A percentile compares a stretch with the other conserved stretches of the same genome.
phyloP scores from a whole-genome alignment of 352 stramenopile species.

The Nothophytophthora sp. region DNA sequence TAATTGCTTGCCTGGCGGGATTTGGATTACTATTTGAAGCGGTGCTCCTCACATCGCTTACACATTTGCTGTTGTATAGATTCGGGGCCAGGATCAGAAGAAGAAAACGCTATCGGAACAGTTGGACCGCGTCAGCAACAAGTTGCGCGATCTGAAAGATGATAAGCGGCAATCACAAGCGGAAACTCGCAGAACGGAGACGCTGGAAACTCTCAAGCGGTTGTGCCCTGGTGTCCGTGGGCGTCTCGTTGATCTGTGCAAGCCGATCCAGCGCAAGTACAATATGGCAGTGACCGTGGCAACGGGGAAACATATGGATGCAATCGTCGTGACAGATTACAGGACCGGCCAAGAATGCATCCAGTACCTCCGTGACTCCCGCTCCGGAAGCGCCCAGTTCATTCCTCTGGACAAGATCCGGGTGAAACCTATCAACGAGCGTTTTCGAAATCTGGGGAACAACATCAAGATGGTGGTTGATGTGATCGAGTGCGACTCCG shows the following conservation, averaged over 20 bases:
- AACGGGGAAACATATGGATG: constrained; percentile 98
- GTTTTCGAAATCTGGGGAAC: constrained; percentile 90
- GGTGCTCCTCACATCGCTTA: not conserved
- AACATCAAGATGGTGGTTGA: constrained; percentile 95
- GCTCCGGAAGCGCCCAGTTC: constrained; percentile 95
- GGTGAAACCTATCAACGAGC: constrained; percentile 92
- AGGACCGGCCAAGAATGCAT: constrained; percentile 87
- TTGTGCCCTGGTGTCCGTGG: constrained; percentile 94
- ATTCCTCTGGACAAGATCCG: constrained; percentile 96
- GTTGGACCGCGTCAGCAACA: constrained; percentile 71
- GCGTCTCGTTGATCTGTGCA: constrained; percentile 97
- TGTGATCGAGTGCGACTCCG: constrained; percentile 94
- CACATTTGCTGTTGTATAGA: constrained; percentile 22
- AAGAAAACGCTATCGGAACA: constrained; percentile 75
- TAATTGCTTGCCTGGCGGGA: not conserved
- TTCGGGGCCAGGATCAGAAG: constrained; percentile 49
- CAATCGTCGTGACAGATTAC: constrained; percentile 79
- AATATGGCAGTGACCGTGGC: constrained; percentile 98
- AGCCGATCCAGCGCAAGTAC: constrained; percentile 96
- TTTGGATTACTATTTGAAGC: not conserved
- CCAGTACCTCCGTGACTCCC: constrained; percentile 95
- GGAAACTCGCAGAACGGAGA: constrained; percentile 82
- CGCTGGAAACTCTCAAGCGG: constrained; percentile 77
- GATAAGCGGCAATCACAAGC: constrained; percentile 92
- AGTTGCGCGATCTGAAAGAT: constrained; percentile 93